Percentiles rank a stretch among this genome's conserved stretches.
Conservation (phyloP, 352 stramenopile species). For the Bremia lactucae region DNA sequence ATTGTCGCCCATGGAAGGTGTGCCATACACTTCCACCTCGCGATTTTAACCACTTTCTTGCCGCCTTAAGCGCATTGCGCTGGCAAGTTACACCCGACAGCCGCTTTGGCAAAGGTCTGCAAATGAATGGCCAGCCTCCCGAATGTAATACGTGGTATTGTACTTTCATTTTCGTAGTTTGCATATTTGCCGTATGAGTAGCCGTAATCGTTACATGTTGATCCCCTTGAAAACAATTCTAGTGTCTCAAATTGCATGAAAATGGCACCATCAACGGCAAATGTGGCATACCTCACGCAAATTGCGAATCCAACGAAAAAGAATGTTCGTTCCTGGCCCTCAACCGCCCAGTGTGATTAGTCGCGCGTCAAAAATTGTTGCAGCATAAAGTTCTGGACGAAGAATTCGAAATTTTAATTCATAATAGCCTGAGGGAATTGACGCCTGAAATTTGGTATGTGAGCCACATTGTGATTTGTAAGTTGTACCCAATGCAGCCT, state of each 20-base stretch:
- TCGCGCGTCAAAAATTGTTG: slow-evolving; percentile 45
- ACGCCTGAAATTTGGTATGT: slow-evolving; percentile 76
- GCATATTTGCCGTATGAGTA: too few relatives aligned
- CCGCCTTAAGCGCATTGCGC: too few relatives aligned
- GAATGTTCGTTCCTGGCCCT: slow-evolving; percentile 21
- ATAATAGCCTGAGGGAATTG: slow-evolving; percentile 64
- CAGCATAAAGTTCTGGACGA: slow-evolving; percentile 72
- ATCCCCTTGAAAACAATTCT: too few relatives aligned
- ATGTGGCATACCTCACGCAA: too few relatives aligned
- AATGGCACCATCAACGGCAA: too few relatives aligned
- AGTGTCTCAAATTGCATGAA: too few relatives aligned
- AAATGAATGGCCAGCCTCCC: too few relatives aligned
- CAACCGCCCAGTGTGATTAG: slow-evolving; percentile 57
- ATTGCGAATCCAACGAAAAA: too few relatives aligned
- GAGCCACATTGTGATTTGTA: slow-evolving; percentile 79
- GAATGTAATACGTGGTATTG: too few relatives aligned
- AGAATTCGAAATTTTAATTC: slow-evolving; percentile 53
- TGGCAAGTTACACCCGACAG: background rate
- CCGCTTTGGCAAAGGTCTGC: too few relatives aligned
- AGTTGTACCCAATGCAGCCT: slow-evolving; percentile 49
- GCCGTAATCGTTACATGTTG: too few relatives aligned
- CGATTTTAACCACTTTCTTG: slow-evolving; percentile 26
- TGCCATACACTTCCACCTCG: slow-evolving; percentile 15
- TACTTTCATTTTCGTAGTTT: too few relatives aligned
- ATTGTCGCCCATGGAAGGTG: slow-evolving; percentile 21